phyloP scores from a whole-genome alignment of 495 filamentous ascomycete species.

The Lophiostoma macrostomum region DNA sequence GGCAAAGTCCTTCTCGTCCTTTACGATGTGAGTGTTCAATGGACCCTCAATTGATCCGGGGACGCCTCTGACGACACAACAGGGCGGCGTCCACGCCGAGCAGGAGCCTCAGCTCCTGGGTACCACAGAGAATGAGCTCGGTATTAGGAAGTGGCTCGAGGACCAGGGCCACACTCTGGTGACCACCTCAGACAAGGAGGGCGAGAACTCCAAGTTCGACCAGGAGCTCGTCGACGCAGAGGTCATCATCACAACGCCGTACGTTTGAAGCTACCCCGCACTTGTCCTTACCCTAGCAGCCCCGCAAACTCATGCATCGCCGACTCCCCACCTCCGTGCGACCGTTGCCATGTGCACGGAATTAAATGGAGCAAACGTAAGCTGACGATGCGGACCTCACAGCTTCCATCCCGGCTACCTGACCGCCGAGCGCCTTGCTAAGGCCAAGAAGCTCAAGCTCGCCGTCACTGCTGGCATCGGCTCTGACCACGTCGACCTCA shows the following conservation, averaged over 20 bases:
- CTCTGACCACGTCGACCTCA: slow-evolving; percentile 95
- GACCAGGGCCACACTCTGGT: slow-evolving; percentile 91
- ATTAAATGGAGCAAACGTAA: background rate
- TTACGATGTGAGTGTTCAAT: slow-evolving; percentile 62
- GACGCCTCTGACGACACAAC: slow-evolving; percentile 1
- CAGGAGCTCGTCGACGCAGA: slow-evolving; percentile 94
- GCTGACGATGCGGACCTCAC: slow-evolving; percentile 2
- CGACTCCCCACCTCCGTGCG: slow-evolving; percentile 8
- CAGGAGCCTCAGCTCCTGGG: slow-evolving; percentile 85
- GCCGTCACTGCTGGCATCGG: slow-evolving; percentile 96
- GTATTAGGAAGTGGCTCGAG: slow-evolving; percentile 93
- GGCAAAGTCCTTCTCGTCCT: slow-evolving; percentile 72
- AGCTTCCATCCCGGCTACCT: slow-evolving; percentile 99
- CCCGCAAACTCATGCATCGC: slow-evolving; percentile 17
- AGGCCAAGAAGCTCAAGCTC: slow-evolving; percentile 96
- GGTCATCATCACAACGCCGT: slow-evolving; percentile 99
- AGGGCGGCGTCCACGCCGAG: slow-evolving; percentile 67
- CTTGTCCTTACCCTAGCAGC: slow-evolving; percentile 1
- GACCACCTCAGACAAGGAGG: slow-evolving; percentile 96
- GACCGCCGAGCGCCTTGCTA: slow-evolving; percentile 90
- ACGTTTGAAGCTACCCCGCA: slow-evolving; percentile 44
- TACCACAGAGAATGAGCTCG: slow-evolving; percentile 97
- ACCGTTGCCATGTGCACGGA: background rate
- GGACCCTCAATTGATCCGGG: background rate
- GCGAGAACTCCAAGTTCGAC: slow-evolving; percentile 89